These are phyloP conservation scores for Boletus semigastroideus DNA, from an alignment of 1,284 basidiomycete genomes.

Conservation along the genomic window DNA sequence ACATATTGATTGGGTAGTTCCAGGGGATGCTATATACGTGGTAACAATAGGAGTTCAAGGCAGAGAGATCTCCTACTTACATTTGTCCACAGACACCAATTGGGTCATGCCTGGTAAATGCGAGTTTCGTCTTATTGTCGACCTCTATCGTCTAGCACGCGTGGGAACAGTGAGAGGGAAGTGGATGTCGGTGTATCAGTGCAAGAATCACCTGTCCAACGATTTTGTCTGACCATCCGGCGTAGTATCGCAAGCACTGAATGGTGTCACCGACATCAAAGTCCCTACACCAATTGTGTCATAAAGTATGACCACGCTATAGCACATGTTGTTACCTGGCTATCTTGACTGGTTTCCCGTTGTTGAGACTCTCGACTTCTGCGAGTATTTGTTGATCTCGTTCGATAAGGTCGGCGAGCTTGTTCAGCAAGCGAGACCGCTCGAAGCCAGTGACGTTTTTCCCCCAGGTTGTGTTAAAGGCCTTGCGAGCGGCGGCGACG, in stretches of 20 bases:
- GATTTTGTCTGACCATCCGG: conserved; percentile 69
- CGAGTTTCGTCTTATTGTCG: conserved; percentile 76
- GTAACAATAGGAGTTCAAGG: conserved; percentile 6
- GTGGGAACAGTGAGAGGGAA: conserved; percentile 1
- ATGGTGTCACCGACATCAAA: conserved; percentile 85
- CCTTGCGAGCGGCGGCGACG: conserved; percentile 79
- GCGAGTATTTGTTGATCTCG: conserved; percentile 75
- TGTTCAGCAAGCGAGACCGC: conserved; percentile 77
- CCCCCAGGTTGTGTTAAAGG: conserved; percentile 90
- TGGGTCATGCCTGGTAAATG: conserved; percentile 89
- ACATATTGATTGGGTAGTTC: conserved; percentile 94
- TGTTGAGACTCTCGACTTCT: conserved; percentile 80
- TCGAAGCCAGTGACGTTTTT: conserved; percentile 82
- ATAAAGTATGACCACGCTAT: neutral
- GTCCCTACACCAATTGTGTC: conserved; percentile 42
- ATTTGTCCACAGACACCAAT: conserved; percentile 93
- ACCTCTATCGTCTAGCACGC: conserved; percentile 71
- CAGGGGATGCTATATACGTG: conserved; percentile 67
- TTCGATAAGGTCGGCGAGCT: conserved; percentile 92
- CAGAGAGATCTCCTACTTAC: conserved; percentile 41
- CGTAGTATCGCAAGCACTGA: conserved; percentile 81
- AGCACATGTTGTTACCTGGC: conserved; percentile 47
- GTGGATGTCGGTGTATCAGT: neutral
- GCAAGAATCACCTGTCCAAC: conserved; percentile 53
- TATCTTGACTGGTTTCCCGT: conserved; percentile 81